Base-by-base conservation (phyloP, 2,329 filamentous ascomycete genomes). In the Pseudogymnoascus destructans region DNA sequence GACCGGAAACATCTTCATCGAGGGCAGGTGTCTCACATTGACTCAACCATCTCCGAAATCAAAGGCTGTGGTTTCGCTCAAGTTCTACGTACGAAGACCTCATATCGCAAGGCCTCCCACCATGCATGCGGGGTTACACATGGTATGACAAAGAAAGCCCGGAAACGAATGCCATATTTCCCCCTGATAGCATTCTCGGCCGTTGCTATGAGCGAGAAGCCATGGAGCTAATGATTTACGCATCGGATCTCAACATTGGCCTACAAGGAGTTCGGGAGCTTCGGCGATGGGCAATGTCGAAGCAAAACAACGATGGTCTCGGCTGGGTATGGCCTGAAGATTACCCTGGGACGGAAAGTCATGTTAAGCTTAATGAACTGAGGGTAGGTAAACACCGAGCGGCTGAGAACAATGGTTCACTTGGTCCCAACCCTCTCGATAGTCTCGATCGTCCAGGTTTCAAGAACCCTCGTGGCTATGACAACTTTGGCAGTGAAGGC, bases 71-170 rank as follows among this genome's bases (percentile, higher is more conserved):
- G 54, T 56, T n/a, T 56, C 30, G 32, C 17, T n/a, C 30, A 38
- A 38, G n/a, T 23, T 35, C 6, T 56, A 56, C 19, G 8, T 56
- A 56, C 21, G 30, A 25, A 15, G 35, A 36, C 10, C 54, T 38
- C 27, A 6, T 15, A 25, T 23, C 54, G 10, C 32, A 36, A 13
- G 35, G 54, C 32, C 35, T 56, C 35, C 54, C 54, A 36, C 13
- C 15, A 23, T 36, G 15, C 15, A 36, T 56, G 54, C 54, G 54
- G 17, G 54, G 54, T 0, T 56, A 56, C 35, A 56, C 54, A 8
- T 56, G 54, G 54, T 56, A 56, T 38, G 54, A 56, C 35, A 38
- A 19, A 32, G 54, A 35, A 23, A 11, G 6, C 54, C 54, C 54
- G 32, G 46, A 52, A 17, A 19, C 3, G n/a, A 32, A 13, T 32